Evolutionary conservation across 1,284 basidiomycete species (phyloP), one percentile per base, ranked within the genome.

Genomic region (Cryptococcus sp.): DNA sequence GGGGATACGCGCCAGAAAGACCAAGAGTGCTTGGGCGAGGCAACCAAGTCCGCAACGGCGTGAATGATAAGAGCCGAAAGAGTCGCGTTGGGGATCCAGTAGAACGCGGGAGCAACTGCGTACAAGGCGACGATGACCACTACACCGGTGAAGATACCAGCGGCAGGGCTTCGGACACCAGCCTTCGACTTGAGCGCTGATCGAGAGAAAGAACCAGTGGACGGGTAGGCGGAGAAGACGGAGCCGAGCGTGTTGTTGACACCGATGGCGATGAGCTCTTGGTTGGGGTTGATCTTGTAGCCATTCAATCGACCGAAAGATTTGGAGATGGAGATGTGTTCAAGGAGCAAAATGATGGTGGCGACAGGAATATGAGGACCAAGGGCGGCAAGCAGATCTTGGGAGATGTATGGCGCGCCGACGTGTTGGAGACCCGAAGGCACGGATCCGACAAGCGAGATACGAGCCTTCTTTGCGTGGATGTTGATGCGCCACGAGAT

Each of bases 281-380:
- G 95, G 80, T 93, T 94, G 17, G 95, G 93, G 73, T 97, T 88
- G 78, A 99, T 98, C 78, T 93, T 97, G 83, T 99, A 99, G 39
- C 89, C 88, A 78, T 99, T 98, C 63, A 97, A 78, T 59, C 95
- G 87, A 61, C 96, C 95, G 76, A 99, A 99, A 0, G 93, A 91
- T 78, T 93, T 93, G 26, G 90, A 86, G 67, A 98, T 99, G 48
- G 94, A 89, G 63, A 99, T 97, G 80, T 99, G 96, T 77, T 99
- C 95, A 51, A 99, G 84, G 16, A 99, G 82, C 45, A 99, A 83
- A 66, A 99, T 90, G 73, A 99, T 95, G 6, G 93, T 94, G 43
- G 94, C 89, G 15, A 96, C 89, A 2, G 94, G 94, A 4, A 99
- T 79, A 64, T 96, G 82, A 13, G 86, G 80, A 4, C 84, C 89